Percentiles rank a stretch among this genome's conserved stretches.
phyloP scores from a whole-genome alignment of 2,329 filamentous ascomycete species.

The Colletotrichum sp. region DNA sequence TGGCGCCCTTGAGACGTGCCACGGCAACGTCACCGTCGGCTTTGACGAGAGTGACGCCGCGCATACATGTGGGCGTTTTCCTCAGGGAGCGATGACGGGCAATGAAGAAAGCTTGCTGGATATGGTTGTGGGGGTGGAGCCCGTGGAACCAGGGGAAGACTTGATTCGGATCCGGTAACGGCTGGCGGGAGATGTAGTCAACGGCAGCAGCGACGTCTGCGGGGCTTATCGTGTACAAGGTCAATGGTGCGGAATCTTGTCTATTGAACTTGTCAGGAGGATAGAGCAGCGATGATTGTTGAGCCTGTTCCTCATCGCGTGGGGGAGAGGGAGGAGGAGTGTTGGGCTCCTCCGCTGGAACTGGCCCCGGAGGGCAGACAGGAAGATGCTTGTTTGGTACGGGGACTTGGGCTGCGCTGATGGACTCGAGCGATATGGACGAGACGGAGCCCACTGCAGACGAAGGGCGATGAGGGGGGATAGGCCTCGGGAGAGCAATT shows the following conservation, averaged over 20 bases:
- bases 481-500: conserved; percentile 56
- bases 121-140: conserved; percentile 83
- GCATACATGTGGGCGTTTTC: conserved; percentile 76
- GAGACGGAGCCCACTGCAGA: conserved; percentile 38
- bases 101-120: conserved; percentile 90
- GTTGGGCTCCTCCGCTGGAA: conserved; percentile 56
- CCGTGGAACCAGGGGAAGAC: conserved; percentile 98
- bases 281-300: conserved; percentile 73
- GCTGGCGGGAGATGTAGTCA: conserved; percentile 77
- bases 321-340: conserved; percentile 66
- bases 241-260: conserved; percentile 55
- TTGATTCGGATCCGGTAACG: conserved; percentile 81
- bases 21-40: conserved; percentile 78
- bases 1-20: conserved; percentile 84
- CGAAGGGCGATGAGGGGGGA: conserved; percentile 49
- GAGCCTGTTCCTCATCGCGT: conserved; percentile 56
- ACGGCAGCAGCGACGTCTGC: conserved; percentile 73
- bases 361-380: conserved; percentile 83
- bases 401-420: conserved; percentile 35
- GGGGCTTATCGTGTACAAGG: conserved; percentile 76
- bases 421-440: conserved; percentile 39
- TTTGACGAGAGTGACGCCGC: conserved; percentile 86
- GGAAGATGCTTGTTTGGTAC: conserved; percentile 90
- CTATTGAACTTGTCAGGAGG: conserved; percentile 71
- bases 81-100: conserved; percentile 75